phyloP scores from a whole-genome alignment of 305 asterid genomes.

The Plantago lanceolata region DNA sequence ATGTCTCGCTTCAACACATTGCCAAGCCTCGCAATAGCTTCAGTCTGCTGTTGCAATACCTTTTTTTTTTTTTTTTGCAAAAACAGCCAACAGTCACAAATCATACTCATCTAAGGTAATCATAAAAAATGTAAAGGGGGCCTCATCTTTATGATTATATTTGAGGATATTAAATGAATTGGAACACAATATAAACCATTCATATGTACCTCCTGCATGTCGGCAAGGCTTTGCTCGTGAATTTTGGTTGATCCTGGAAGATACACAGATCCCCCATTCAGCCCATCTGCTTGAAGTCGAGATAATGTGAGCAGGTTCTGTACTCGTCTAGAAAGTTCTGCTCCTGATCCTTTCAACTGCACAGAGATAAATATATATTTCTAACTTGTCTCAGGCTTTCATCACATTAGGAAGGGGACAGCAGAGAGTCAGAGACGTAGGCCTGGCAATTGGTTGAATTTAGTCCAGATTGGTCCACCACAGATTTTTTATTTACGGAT shows the following conservation, averaged over 20 bases:
- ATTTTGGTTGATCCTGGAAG: conserved; percentile 88
- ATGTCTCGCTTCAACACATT: conserved; percentile 77
- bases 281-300: conserved; percentile 71
- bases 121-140: neutral
- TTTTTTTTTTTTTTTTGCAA: conserved; percentile 28
- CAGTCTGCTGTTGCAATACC: conserved; percentile 94
- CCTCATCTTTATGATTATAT: neutral
- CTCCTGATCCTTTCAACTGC: conserved; percentile 93
- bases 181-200: conserved; percentile 15
- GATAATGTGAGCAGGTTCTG: conserved; percentile 72
- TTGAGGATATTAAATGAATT: neutral
- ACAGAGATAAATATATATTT: conserved; percentile 17
- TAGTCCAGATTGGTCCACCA: too few species aligned
- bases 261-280: conserved; percentile 59
- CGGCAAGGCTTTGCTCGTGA: conserved; percentile 73
- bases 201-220: conserved; percentile 83
- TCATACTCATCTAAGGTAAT: neutral
- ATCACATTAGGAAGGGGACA: neutral
- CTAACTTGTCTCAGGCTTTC: neutral
- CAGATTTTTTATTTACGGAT: too few species aligned
- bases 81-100: neutral
- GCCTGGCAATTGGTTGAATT: too few species aligned
- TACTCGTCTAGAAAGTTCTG: conserved; percentile 87
- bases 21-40: conserved; percentile 81
- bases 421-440: too few species aligned